Evolutionary conservation across 1,139 yeast species (phyloP).

Genomic region (Yarrowia galli): DNA sequence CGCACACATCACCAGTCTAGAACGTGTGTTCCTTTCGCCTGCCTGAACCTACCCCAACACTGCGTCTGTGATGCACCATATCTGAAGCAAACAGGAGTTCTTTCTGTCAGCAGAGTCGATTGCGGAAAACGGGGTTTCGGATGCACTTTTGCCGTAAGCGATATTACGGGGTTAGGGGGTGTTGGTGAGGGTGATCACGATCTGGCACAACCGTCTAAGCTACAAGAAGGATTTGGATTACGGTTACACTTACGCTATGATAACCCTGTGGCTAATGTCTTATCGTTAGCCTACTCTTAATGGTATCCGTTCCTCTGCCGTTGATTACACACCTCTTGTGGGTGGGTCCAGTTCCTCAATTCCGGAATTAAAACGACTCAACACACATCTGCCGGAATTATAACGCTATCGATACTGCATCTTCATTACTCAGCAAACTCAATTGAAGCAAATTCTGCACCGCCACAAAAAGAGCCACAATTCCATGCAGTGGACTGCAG

Average conservation of each 20-base stretch:
- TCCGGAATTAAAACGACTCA: constrained; percentile 18
- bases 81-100: neutral
- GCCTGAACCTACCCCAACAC: too few species aligned
- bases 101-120: neutral
- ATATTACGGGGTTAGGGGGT: neutral
- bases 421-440: constrained; percentile 15
- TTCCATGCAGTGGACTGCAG: constrained; percentile 17
- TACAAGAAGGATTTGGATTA: neutral
- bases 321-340: neutral
- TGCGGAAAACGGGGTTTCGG: neutral
- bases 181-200: too few species aligned
- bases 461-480: constrained; percentile 29
- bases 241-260: neutral
- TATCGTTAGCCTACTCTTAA: too few species aligned
- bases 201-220: too few species aligned
- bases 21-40: too few species aligned
- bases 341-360: neutral
- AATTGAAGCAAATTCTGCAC: constrained; percentile 20
- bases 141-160: constrained; percentile 3
- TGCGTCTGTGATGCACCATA: constrained; percentile 5
- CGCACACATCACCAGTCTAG: too few species aligned
- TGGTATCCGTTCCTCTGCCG: too few species aligned
- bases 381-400: neutral
- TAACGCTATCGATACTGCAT: neutral
- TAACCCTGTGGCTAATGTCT: neutral